Base-by-base conservation (phyloP, 1,139 yeast species). In the Entelexis paramagnoliae region DNA sequence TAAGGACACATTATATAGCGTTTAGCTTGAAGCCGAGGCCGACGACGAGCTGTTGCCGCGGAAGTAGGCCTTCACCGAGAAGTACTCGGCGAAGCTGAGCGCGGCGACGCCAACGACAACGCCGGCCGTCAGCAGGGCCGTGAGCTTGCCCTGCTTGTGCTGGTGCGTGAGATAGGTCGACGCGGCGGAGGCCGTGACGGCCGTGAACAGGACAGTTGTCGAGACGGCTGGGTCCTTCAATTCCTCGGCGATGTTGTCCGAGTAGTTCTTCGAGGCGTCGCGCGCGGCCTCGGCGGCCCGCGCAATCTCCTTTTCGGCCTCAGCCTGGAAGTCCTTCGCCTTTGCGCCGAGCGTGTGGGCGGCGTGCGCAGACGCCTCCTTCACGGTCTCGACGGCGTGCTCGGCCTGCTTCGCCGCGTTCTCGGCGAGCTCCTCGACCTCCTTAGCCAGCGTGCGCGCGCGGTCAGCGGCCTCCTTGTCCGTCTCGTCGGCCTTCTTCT, bases 161-260 rank as follows among this genome's bases (percentile, higher is more conserved):
- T 63, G 64, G 49, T 62, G 60, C 41, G 60, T 53, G 41, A 64
- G 52, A 51, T 62, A 64, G 32, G 61, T 58, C 4, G 63, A 55
- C 24, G 65, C 65, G 8, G 66, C 66, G 9, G 63, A 49, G 24
- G 63, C 63, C 11, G 64, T 62, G 26, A 61, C 56, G 16, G 62
- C 57, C 6, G 66, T 59, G 49, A 62, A 60, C 40, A 62, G 51
- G n/a, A 63, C 57, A 35, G 66, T 61, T 43, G 64, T 58, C 35
- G 63, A 59, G 16, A 61, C 58, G 13, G 63, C 66, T 2, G 66
- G 66, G 54, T 63, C 66, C 46, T 59, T 58, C 20, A 63, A 54
- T 52, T 62, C 63, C 50, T 60, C 63, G 33, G 54, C 57, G 26
- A 59, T 36, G 46, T 50, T 49, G 10, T 52, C 51, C 10, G 53